A percentile compares a stretch with the other conserved stretches of the same genome.
These are phyloP conservation scores for Rhizophagus prolifer DNA, from an alignment of 192 early-diverging fungal genomes.

Conservation along the genomic window DNA sequence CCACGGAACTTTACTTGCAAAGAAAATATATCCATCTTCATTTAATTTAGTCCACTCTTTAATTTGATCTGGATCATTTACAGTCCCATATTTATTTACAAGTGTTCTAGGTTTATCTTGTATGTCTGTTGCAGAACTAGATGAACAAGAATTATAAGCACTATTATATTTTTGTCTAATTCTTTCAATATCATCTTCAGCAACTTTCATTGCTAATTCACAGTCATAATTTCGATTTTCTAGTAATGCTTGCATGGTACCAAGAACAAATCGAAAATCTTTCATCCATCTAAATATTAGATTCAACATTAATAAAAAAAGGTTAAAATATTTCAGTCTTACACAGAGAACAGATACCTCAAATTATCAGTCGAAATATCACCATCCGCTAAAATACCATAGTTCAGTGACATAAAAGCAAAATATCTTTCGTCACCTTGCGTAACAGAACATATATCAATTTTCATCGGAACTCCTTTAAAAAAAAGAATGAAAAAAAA, in stretches of 20 bases:
- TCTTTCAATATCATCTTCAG: slow-evolving; percentile 39
- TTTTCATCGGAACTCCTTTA: slow-evolving; percentile 45
- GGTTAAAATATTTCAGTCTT: background rate
- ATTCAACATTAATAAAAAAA: background rate
- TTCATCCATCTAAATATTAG: slow-evolving; percentile 50
- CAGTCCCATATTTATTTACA: slow-evolving; percentile 34
- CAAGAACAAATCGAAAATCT: slow-evolving; percentile 44
- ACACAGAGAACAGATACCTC: slow-evolving; percentile 29
- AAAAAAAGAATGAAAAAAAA: slow-evolving; percentile 19
- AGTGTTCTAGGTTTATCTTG: slow-evolving; percentile 13
- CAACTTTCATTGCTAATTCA: slow-evolving; percentile 45
- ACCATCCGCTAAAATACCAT: slow-evolving; percentile 56
- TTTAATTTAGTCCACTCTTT: slow-evolving; percentile 48
- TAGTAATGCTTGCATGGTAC: slow-evolving; percentile 47
- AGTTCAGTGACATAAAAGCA: slow-evolving; percentile 57
- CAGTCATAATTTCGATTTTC: slow-evolving; percentile 38
- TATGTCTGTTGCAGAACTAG: slow-evolving; percentile 21
- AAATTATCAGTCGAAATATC: slow-evolving; percentile 58
- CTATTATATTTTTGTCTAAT: slow-evolving; percentile 41
- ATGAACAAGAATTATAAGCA: background rate
- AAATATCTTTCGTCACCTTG: slow-evolving; percentile 47
- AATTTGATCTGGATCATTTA: slow-evolving; percentile 34
- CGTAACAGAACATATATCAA: slow-evolving; percentile 57
- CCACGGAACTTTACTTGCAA: slow-evolving; percentile 53
- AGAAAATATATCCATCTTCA: slow-evolving; percentile 41